These are phyloP conservation scores for Amborella trichopoda DNA, from an alignment of 164 flowering plant genomes.

Conservation along the genomic window DNA sequence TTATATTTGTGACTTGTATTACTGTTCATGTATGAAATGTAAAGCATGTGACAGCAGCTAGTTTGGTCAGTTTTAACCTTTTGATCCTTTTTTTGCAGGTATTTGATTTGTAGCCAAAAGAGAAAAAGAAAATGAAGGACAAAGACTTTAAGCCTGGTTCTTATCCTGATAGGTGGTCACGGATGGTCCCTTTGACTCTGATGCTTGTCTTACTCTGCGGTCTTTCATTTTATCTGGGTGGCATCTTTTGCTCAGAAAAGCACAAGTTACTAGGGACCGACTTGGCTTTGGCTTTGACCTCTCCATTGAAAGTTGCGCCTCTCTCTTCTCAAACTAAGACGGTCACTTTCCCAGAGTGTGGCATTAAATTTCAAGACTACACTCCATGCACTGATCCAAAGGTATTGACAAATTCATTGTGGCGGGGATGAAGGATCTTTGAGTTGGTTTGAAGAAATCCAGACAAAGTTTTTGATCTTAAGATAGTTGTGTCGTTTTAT, in stretches of 20 bases:
- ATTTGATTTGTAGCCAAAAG: background rate
- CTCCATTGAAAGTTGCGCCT: conserved; percentile 23
- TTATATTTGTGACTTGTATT: background rate
- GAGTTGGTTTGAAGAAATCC: too few species aligned
- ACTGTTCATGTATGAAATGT: background rate
- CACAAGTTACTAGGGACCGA: conserved; percentile 17
- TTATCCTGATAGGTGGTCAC: conserved; percentile 43
- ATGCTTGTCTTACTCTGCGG: conserved; percentile 73
- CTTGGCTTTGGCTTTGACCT: conserved; percentile 13
- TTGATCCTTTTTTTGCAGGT: conserved; percentile 12
- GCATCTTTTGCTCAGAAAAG: conserved; percentile 62
- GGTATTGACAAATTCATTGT: conserved; percentile 33
- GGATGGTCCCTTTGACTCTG: conserved; percentile 45
- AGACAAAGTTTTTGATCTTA: conserved; percentile 3
- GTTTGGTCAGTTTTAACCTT: too few species aligned
- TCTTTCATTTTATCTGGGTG: conserved; percentile 90
- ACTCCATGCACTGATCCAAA: conserved; percentile 98
- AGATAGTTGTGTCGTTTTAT: background rate
- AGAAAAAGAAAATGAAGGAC: conserved; percentile 39
- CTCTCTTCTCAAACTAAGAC: conserved; percentile 44
- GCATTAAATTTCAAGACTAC: conserved; percentile 70
- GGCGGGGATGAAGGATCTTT: too few species aligned
- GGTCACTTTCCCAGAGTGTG: conserved; percentile 54
- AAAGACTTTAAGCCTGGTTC: conserved; percentile 60
- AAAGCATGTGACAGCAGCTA: too few species aligned